These are phyloP conservation scores for Cryptosporidium parvum DNA, from an alignment of 169 alveolate species.

Conservation along the genomic window DNA sequence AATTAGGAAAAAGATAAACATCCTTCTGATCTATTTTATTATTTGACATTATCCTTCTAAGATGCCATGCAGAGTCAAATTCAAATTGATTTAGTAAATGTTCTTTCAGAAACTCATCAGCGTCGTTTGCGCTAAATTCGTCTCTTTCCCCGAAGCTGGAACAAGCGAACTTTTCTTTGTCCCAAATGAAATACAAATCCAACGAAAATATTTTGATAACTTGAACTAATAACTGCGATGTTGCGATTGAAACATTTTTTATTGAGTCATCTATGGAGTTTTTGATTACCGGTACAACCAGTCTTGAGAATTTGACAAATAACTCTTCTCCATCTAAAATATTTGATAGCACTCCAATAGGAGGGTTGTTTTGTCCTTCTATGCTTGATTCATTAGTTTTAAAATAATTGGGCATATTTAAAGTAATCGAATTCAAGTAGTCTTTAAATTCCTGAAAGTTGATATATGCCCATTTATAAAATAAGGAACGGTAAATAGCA, in stretches of 20 bases:
- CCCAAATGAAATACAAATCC: neutral
- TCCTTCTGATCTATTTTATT: neutral
- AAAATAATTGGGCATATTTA: neutral
- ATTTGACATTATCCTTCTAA: slow-evolving; percentile 45
- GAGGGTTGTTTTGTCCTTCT: neutral
- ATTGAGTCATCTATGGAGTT: slow-evolving; percentile 27
- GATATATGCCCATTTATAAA: slow-evolving; percentile 50
- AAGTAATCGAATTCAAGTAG: neutral
- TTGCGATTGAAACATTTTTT: slow-evolving; percentile 41
- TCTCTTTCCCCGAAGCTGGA: slow-evolving; percentile 23
- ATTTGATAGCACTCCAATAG: neutral
- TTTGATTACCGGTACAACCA: slow-evolving; percentile 38
- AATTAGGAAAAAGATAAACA: slow-evolving; percentile 15
- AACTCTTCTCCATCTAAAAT: slow-evolving; percentile 38
- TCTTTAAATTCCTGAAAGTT: slow-evolving; percentile 11
- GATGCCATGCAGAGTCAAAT: slow-evolving; percentile 62
- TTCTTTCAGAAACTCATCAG: slow-evolving; percentile 29
- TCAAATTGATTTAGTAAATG: slow-evolving; percentile 54
- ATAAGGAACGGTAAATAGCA: slow-evolving; percentile 34
- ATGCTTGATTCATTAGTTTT: neutral
- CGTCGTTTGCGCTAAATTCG: neutral
- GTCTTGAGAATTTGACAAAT: slow-evolving; percentile 22
- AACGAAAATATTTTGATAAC: slow-evolving; percentile 45
- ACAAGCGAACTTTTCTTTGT: slow-evolving; percentile 11
- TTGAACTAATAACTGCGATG: slow-evolving; percentile 27